phyloP scores from a whole-genome alignment of 2,329 filamentous ascomycete genomes.

The Colletotrichum eremochloae region DNA sequence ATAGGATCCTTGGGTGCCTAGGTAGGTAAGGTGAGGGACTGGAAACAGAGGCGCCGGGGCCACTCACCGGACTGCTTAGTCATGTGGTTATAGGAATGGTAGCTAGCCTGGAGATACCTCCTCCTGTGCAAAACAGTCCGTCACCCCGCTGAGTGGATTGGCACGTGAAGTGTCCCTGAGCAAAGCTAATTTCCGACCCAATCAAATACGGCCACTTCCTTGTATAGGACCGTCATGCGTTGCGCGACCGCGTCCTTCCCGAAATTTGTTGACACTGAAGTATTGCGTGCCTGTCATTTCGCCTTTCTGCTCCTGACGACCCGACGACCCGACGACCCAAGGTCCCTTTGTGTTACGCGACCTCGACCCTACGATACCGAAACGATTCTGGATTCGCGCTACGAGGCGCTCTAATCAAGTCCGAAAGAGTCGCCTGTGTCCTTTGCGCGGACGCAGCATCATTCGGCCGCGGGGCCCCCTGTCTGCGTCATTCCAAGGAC shows the following conservation, averaged over 20 bases:
- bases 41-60: conserved; percentile 9
- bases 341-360: conserved; percentile 40
- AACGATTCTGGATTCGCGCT: conserved; percentile 24
- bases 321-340: conserved; percentile 23
- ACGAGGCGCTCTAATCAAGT: conserved; percentile 15
- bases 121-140: neutral
- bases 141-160: conserved; percentile 35
- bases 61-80: conserved; percentile 26
- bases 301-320: conserved; percentile 35
- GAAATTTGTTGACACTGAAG: conserved; percentile 42
- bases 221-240: conserved; percentile 40
- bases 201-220: conserved; percentile 36
- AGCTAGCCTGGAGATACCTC: neutral
- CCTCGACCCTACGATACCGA: conserved; percentile 34
- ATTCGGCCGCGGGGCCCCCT: conserved; percentile 36
- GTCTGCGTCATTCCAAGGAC: conserved; percentile 37
- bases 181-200: conserved; percentile 42
- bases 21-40: neutral
- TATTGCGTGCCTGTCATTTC: conserved; percentile 36
- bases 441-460: conserved; percentile 6
- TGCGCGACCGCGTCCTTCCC: conserved; percentile 42
- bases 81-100: conserved; percentile 3
- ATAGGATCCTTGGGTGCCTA: neutral
- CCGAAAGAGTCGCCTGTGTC: neutral
- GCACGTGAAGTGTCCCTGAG: conserved; percentile 42